Conservation (phyloP, 1,284 basidiomycete species). For the Irpex rosettiformis region DNA sequence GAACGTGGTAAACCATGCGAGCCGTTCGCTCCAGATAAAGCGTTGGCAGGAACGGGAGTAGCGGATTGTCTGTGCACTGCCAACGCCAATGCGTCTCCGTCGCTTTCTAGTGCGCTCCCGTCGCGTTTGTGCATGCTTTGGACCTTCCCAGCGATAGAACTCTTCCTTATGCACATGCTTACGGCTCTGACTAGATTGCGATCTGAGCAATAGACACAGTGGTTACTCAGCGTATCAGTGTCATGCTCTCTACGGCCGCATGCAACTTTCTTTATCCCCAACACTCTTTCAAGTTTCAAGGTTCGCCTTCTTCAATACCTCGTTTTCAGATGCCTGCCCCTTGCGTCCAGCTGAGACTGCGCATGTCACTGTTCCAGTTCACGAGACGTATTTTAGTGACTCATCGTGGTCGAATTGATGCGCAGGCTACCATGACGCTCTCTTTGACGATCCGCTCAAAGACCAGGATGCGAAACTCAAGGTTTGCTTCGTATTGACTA, state of each 20-base stretch:
- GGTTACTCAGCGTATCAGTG: no score
- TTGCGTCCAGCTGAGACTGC: not conserved
- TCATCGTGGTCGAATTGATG: not conserved
- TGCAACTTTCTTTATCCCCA: no score
- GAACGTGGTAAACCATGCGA: not conserved
- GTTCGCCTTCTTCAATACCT: not conserved
- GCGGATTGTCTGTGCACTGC: not conserved
- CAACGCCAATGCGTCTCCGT: not conserved
- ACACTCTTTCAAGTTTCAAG: no score
- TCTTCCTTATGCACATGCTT: no score
- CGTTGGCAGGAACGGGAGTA: not conserved
- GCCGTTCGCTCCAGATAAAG: not conserved
- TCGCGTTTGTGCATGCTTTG: not conserved
- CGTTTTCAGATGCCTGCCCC: not conserved
- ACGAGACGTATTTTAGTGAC: not conserved
- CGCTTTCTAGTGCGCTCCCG: not conserved
- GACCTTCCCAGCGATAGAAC: no score
- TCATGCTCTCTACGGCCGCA: no score
- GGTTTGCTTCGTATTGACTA: not conserved
- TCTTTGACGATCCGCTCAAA: not conserved
- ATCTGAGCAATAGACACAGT: slow-evolving; percentile 1
- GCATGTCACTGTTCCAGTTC: not conserved
- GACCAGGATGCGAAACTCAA: not conserved
- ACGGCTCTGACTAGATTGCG: no score
- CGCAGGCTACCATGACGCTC: not conserved